Evolutionary conservation across 2,329 filamentous ascomycete species (phyloP).

Genomic region (Aureobasidium subglaciale): DNA sequence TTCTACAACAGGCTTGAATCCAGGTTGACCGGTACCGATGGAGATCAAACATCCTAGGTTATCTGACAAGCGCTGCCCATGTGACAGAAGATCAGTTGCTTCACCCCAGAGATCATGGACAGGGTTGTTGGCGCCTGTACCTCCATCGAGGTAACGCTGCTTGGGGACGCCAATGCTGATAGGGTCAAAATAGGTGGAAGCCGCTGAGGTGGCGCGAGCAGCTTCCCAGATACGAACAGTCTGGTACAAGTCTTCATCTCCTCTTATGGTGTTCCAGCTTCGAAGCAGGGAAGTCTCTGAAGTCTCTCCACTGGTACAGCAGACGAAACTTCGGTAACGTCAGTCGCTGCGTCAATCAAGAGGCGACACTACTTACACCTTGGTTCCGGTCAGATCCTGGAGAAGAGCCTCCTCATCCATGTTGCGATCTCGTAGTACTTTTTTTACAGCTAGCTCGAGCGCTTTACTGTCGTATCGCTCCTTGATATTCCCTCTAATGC

Average conservation of each 20-base stretch:
- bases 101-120: constrained; percentile 35
- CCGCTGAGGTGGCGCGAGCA: constrained; percentile 27
- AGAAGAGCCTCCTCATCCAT: neutral
- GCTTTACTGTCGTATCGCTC: constrained; percentile 14
- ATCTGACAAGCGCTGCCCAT: neutral
- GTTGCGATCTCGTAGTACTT: constrained; percentile 18
- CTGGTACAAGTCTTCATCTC: constrained; percentile 7
- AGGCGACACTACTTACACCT: neutral
- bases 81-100: neutral
- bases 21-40: constrained; percentile 9
- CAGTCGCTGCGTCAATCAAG: too few species aligned
- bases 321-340: constrained; percentile 19
- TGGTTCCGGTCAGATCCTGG: neutral
- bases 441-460: constrained; percentile 10
- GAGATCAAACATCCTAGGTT: constrained; percentile 6
- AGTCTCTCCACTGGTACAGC: neutral
- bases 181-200: constrained; percentile 27
- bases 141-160: constrained; percentile 38
- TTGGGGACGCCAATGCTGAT: constrained; percentile 31
- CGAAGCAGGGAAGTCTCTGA: neutral
- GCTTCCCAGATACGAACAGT: constrained; percentile 24
- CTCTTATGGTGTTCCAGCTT: neutral
- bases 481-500: constrained; percentile 11
- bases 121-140: constrained; percentile 41
- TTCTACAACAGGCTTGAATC: neutral